Base-by-base conservation (phyloP, 108 stramenopile genomes). In the Mediolabrus comicus region DNA sequence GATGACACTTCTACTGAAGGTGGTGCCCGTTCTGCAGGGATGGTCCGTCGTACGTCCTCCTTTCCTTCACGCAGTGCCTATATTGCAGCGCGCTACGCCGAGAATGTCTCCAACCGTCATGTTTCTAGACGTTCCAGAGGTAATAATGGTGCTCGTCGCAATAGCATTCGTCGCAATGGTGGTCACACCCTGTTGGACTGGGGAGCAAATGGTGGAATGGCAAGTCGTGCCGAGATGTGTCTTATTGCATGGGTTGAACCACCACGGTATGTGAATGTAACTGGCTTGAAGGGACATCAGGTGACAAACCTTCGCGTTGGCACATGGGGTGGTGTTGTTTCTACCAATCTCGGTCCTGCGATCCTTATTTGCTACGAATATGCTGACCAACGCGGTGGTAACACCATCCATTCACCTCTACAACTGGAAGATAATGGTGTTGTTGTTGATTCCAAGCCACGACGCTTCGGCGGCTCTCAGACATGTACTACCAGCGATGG, bases 171-270 rank as follows among this genome's bases (percentile, higher is more conserved):
- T n/a, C n/a, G n/a, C n/a, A n/a, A n/a, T n/a, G n/a, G n/a, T n/a
- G n/a, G n/a, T n/a, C n/a, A n/a, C n/a, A 41, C 65, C 19, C 77
- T 79, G 12, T 36, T 82, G 16, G 80, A 82, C 54, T 69, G 80
- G 4, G 80, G 80, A 9, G 74, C 75, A 1, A 82, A 82, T 31
- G 80, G 80, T 38, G 63, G 74, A n/a, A 33, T 81, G 19, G 69
- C 52, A 10, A 74, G 80, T 7, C 12, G 10, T 31, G n/a, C n/a
- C n/a, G 69, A 75, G 32, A 13, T 68, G 10, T 53, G 63, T 24
- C 9, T 65, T 4, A 60, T 76, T 16, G 9, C 36, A 1, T 8
- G 9, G 5, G 19, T 4, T 3, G 13, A 57, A 2, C 53, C 67
- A 8, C 53, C 49, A 43, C 62, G 62, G 6, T 9, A 9, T 13